A percentile compares a stretch with the other conserved stretches of the same genome.
Conservation (phyloP, 1,139 yeast species). For the Taiozyma sp. region DNA sequence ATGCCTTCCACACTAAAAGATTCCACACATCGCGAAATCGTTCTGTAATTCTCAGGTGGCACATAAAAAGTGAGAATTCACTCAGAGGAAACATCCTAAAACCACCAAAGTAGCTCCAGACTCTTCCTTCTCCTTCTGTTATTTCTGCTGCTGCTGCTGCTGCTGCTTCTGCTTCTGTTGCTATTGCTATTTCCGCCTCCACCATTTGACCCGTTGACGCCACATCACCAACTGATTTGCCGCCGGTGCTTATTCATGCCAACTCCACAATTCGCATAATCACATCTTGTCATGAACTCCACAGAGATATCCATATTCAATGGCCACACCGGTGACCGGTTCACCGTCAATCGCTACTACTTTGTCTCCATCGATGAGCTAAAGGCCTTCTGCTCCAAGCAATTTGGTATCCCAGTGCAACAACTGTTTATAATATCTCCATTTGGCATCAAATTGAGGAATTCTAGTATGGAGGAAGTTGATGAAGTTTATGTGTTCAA, state of each 20-base stretch:
- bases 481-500: constrained; percentile 58
- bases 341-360: constrained; percentile 29
- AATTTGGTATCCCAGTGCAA: constrained; percentile 37
- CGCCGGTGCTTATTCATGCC: background rate
- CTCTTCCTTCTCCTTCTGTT: too few species aligned
- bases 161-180: too few species aligned
- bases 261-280: background rate
- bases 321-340: constrained; percentile 36
- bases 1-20: background rate
- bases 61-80: background rate
- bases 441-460: constrained; percentile 57
- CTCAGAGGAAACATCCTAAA: background rate
- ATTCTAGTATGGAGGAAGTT: constrained; percentile 28
- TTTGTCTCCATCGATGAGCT: constrained; percentile 39
- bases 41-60: background rate
- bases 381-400: constrained; percentile 38
- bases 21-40: too few species aligned
- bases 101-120: too few species aligned
- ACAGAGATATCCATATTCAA: constrained; percentile 30
- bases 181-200: too few species aligned
- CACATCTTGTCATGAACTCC: constrained; percentile 6
- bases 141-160: too few species aligned
- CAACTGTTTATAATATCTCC: constrained; percentile 59
- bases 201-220: too few species aligned
- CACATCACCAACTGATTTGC: too few species aligned